phyloP scores from a whole-genome alignment of 2,329 filamentous ascomycete genomes.

The Pseudocercospora eumusae region DNA sequence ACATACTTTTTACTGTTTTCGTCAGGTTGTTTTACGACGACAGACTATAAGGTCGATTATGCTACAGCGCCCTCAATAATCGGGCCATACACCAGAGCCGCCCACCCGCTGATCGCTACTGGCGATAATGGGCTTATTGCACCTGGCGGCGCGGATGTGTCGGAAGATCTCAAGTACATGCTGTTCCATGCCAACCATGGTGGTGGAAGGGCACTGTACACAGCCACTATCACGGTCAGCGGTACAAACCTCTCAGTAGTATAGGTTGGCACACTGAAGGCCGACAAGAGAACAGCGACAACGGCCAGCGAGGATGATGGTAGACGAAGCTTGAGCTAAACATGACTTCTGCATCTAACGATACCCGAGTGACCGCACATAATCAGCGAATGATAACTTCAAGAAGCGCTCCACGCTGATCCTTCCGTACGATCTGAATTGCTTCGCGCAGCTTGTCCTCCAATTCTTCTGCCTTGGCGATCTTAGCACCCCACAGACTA shows the following conservation, averaged over 20 bases:
- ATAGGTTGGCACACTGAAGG: neutral
- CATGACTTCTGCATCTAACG: neutral
- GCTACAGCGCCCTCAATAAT: slow-evolving; percentile 35
- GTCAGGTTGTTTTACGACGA: slow-evolving; percentile 38
- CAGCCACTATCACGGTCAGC: slow-evolving; percentile 11
- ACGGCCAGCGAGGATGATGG: neutral
- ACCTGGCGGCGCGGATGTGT: slow-evolving; percentile 39
- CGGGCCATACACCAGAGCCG: slow-evolving; percentile 39
- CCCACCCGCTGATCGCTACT: slow-evolving; percentile 32
- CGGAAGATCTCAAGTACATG: slow-evolving; percentile 35
- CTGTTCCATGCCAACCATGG: slow-evolving; percentile 39
- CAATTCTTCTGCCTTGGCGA: slow-evolving; percentile 13
- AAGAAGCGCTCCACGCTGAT: slow-evolving; percentile 21
- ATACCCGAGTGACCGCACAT: neutral
- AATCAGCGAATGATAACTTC: slow-evolving; percentile 16
- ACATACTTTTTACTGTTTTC: slow-evolving; percentile 43
- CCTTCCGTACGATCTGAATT: slow-evolving; percentile 10
- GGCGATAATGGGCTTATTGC: slow-evolving; percentile 34
- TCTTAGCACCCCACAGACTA: slow-evolving; percentile 16
- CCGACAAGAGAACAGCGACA: neutral
- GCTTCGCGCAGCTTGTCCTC: slow-evolving; percentile 10
- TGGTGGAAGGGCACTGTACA: slow-evolving; percentile 31
- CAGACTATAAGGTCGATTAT: slow-evolving; percentile 40
- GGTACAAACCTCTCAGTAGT: slow-evolving; percentile 11
- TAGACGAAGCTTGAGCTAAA: neutral